These are phyloP conservation scores for Xylariales sp. DNA, from an alignment of 2,329 filamentous ascomycete species.

Conservation along the genomic window DNA sequence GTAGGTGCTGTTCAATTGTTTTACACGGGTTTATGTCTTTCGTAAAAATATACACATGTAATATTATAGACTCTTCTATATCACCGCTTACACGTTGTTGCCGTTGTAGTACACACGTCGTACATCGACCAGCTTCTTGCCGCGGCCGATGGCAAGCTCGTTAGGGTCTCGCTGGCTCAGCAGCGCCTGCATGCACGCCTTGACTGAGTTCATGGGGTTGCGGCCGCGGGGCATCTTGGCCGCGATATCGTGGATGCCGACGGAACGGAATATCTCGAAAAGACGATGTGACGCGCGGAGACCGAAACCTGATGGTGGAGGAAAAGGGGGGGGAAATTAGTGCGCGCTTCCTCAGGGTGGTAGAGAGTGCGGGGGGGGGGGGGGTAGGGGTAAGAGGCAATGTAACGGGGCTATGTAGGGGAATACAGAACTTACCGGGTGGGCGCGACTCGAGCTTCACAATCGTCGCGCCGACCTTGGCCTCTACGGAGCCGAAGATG, in stretches of 20 bases:
- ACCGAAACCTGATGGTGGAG: constrained; percentile 77
- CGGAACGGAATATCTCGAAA: constrained; percentile 91
- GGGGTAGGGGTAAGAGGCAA: not conserved
- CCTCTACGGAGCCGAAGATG: constrained; percentile 85
- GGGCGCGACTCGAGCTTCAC: constrained; percentile 85
- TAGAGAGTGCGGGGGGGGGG: not conserved
- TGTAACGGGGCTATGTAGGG: not conserved
- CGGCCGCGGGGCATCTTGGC: constrained; percentile 85
- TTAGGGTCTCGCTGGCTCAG: constrained; percentile 87
- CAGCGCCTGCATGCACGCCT: constrained; percentile 87
- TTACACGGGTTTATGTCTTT: constrained; percentile 31
- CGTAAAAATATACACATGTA: constrained; percentile 42
- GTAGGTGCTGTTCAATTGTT: constrained; percentile 17
- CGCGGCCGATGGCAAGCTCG: constrained; percentile 86
- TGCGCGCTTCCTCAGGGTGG: not conserved
- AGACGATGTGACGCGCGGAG: constrained; percentile 91
- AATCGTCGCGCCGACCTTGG: constrained; percentile 88
- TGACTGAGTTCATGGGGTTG: constrained; percentile 98
- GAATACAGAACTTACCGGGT: constrained; percentile 73
- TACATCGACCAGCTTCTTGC: constrained; percentile 96
- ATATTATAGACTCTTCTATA: constrained; percentile 21
- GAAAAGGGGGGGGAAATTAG: constrained; percentile 13
- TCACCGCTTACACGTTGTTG: constrained; percentile 18
- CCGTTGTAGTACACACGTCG: constrained; percentile 91
- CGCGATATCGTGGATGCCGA: constrained; percentile 87